phyloP scores from a whole-genome alignment of 2,329 filamentous ascomycete genomes.

The Daldinia eschscholtzii region DNA sequence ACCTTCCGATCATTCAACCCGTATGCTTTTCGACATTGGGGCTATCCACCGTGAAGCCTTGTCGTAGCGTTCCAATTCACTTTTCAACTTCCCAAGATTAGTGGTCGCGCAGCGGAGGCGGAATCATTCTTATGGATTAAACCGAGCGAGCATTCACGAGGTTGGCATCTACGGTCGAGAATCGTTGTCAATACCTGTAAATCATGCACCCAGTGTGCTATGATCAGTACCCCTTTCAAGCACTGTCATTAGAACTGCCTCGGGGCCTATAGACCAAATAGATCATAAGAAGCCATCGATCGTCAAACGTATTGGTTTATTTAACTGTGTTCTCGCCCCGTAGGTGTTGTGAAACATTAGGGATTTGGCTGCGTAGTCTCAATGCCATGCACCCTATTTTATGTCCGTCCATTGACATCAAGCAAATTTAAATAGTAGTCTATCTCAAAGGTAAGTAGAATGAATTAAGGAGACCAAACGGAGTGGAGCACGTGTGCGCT shows the following conservation, averaged over 20 bases:
- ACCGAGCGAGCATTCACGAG: constrained; percentile 1
- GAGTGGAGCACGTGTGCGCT: constrained; percentile 26
- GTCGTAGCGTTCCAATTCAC: constrained; percentile 11
- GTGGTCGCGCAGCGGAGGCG: background rate
- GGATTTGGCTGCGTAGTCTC: background rate
- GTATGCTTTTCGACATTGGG: background rate
- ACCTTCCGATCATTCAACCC: constrained; percentile 6
- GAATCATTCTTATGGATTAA: constrained; percentile 9
- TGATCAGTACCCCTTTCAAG: constrained; percentile 26
- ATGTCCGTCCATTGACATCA: background rate
- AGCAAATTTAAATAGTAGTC: background rate
- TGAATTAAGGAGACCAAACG: constrained; percentile 20
- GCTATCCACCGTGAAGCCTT: background rate
- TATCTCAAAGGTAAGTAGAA: background rate
- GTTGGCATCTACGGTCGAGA: constrained; percentile 13
- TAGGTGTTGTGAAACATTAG: too few species aligned
- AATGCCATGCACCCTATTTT: background rate
- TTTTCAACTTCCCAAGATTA: constrained; percentile 8
- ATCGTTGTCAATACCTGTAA: constrained; percentile 14
- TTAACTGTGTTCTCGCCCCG: background rate
- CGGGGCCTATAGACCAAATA: constrained; percentile 37
- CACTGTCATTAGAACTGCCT: constrained; percentile 23
- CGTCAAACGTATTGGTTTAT: constrained; percentile 8
- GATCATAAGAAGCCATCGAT: constrained; percentile 32
- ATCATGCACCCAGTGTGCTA: constrained; percentile 21